Percentiles rank a stretch among this genome's conserved stretches.
Conservation (phyloP, 1,284 basidiomycete genomes). For the Coniferiporia sulphurascens region DNA sequence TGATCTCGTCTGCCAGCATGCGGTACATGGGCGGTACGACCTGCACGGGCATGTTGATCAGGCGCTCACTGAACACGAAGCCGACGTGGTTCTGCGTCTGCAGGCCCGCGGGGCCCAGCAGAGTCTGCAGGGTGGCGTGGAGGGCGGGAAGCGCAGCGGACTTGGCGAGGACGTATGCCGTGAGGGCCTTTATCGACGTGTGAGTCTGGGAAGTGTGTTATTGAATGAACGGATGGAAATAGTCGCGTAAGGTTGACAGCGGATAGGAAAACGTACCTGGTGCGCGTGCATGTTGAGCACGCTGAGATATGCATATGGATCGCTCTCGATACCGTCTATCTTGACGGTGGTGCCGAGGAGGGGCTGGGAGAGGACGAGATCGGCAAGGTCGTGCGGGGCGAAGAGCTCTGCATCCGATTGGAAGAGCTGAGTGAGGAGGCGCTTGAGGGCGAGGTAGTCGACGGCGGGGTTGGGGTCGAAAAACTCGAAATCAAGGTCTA, state of each 20-base stretch:
- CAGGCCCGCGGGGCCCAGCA: conserved; percentile 41
- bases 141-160: conserved; percentile 43
- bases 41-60: conserved; percentile 92
- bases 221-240: neutral
- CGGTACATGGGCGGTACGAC: conserved; percentile 86
- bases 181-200: conserved; percentile 64
- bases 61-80: conserved; percentile 77
- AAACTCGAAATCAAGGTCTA: conserved; percentile 91
- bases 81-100: conserved; percentile 55
- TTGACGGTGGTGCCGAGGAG: conserved; percentile 88
- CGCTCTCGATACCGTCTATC: conserved; percentile 83
- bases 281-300: conserved; percentile 79
- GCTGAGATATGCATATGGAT: conserved; percentile 82
- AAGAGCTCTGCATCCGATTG: conserved; percentile 75
- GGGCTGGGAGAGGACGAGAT: conserved; percentile 71
- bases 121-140: conserved; percentile 44
- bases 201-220: conserved; percentile 44
- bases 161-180: conserved; percentile 63
- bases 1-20: conserved; percentile 81
- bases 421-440: conserved; percentile 76
- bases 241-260: neutral
- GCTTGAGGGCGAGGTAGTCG: conserved; percentile 84
- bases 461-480: conserved; percentile 78
- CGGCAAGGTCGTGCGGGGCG: conserved; percentile 67
- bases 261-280: conserved; percentile 42